Evolutionary conservation across 2,329 filamentous ascomycete species (phyloP), one percentile per base, ranked within the genome.

Genomic region (Aspergillus vadensis): DNA sequence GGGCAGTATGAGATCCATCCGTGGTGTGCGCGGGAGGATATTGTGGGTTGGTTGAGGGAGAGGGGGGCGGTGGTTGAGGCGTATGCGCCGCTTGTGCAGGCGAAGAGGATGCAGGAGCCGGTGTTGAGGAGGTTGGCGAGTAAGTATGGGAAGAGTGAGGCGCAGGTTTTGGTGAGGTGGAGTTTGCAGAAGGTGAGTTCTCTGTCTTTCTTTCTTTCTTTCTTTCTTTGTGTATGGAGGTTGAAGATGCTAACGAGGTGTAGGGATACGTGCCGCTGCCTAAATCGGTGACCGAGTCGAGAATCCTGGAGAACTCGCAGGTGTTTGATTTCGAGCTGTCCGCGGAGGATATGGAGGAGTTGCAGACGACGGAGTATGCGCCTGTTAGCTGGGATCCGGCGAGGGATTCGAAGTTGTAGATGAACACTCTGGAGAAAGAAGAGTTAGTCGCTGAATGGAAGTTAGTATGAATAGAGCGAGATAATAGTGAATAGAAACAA

Each of bases 1-100:
- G 92, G 91, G 43, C 93, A 97, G 77, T 92, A 90, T 77, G 93
- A 97, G 77, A 79, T 97, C 10, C 93, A 97, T 76, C 93, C 93
- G 0, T 97, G 92, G 92, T 86, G 92, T 44, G 83, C 87, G 8
- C 83, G 92, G n/a, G 79, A 82, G 21, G 92, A 97, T 70, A 91
- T 97, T 62, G 87, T 88, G 8, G 80, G 85, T 50, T 97, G 92
- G 92, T 90, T 90, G 68, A 75, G 82, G 64, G 81, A 88, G 74
- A 82, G 86, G 17, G 82, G 82, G 61, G 79, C 91, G 19, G 83
- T 86, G 32, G 74, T 90, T 14, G 82, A 92, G 81, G 80, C 80
- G 5, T 82, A 81, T 63, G 79, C 76, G 66, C 80, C 80, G 12
- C 70, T 82, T 54, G 79, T 81, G 8, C 75, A 79, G 61, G 79